Evolutionary conservation across 495 filamentous ascomycete genomes (phyloP), one percentile per base, ranked within the genome.

Genomic region (Hypoxylon cercidicola): DNA sequence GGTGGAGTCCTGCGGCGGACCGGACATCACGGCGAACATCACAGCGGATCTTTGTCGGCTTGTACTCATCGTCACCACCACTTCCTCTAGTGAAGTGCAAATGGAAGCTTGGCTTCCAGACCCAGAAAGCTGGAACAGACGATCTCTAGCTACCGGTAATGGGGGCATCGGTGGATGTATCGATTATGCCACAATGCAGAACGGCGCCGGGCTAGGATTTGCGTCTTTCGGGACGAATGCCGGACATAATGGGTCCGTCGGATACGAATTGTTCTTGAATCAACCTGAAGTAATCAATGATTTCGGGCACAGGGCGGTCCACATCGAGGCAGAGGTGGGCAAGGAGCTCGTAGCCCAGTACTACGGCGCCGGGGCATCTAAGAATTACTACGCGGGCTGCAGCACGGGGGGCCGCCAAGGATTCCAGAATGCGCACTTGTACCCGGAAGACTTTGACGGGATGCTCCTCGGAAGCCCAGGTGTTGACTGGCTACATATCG

Each of bases 131-230:
- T 84, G 81, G 80, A 82, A 82, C 52, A 63, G 62, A 6, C 66
- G 76, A 12, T 73, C 78, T 50, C 59, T 78, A 32, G 64, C 72
- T 0, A 68, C 71, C 10, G 79, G 80, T 3, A 79, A 79, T 62
- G 76, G 79, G n/a, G 80, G 78, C 0, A 80, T 77, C 45, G 77
- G 72, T 3, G 75, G 78, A 9, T 78, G 79, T 5, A 78, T 82
- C 49, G 79, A 80, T 46, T 82, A 73, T 62, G 69, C 72, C 20
- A 80, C 80, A 20, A 79, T 82, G 73, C 77, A 69, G 30, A 70
- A 68, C 16, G 74, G 74, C 1, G 54, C 59, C 1, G 53, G 69
- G 1, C 76, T 78, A 19, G 81, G 80, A n/a, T 81, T 81, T 56
- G 77, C 79, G 4, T 55, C 71, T 21, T 74, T 81, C 55, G 78